Evolutionary conservation across 306 rosid species (phyloP).

Genomic region (Cicer yamashitae): DNA sequence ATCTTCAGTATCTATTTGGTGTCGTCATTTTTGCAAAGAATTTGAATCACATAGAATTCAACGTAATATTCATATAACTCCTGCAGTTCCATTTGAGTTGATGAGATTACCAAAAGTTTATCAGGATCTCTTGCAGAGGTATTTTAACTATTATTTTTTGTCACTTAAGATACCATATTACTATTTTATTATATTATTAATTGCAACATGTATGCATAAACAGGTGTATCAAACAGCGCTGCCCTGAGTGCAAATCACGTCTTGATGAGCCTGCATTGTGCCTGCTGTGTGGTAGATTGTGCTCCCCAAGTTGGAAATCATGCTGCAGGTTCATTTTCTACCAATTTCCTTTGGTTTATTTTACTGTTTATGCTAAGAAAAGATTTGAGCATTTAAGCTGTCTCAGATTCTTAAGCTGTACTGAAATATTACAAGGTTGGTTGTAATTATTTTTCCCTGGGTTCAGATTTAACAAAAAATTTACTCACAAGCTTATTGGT

Average conservation of each 20-base stretch:
- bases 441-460: conserved; percentile 4
- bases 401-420: conserved; percentile 9
- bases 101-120: conserved; percentile 84
- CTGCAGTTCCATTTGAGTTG: conserved; percentile 84
- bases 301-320: conserved; percentile 86
- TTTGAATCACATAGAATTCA: conserved; percentile 52
- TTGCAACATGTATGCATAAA: conserved; percentile 23
- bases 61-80: conserved; percentile 61
- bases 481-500: conserved; percentile 33
- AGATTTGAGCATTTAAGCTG: conserved; percentile 25
- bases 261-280: conserved; percentile 90
- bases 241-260: conserved; percentile 68
- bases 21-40: conserved; percentile 70
- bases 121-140: conserved; percentile 96
- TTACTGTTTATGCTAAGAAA: conserved; percentile 20
- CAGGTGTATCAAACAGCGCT: conserved; percentile 86
- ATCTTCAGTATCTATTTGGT: conserved; percentile 69
- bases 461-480: conserved; percentile 30
- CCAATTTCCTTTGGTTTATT: conserved; percentile 12
- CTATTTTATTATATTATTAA: conserved; percentile 13
- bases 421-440: background rate
- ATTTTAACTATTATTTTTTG: conserved; percentile 36
- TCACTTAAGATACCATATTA: background rate
- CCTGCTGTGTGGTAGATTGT: conserved; percentile 89
- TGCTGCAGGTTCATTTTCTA: conserved; percentile 86